These are phyloP conservation scores for Pholiota molesta DNA, from an alignment of 768 basidiomycete species.

Conservation along the genomic window DNA sequence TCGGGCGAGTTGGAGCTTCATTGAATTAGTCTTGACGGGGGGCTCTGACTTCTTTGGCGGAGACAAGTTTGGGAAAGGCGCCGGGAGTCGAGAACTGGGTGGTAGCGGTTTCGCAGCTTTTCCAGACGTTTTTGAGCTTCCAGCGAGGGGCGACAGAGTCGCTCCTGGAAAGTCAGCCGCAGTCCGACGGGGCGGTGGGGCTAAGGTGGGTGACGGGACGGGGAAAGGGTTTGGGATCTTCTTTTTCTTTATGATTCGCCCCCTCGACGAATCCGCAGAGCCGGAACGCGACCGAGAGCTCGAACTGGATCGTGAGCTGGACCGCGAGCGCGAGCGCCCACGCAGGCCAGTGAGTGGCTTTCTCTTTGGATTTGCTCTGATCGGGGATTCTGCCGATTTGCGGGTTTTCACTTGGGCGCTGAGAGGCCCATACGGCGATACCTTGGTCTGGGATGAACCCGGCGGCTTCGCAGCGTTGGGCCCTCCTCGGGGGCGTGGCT, in stretches of 20 bases:
- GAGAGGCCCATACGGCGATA: neutral
- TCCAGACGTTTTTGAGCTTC: neutral
- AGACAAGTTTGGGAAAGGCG: slow-evolving; percentile 23
- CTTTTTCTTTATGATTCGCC: slow-evolving; percentile 7
- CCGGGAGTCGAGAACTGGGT: slow-evolving; percentile 6
- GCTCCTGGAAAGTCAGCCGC: slow-evolving; percentile 1
- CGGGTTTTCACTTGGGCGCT: neutral
- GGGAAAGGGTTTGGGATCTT: slow-evolving; percentile 10
- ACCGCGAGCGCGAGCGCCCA: slow-evolving; percentile 5
- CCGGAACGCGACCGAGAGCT: neutral
- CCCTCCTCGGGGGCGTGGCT: neutral
- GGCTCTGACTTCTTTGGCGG: slow-evolving; percentile 10
- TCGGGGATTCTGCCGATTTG: neutral
- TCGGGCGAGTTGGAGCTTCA: neutral
- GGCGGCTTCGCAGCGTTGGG: neutral
- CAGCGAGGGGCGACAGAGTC: slow-evolving; percentile 11
- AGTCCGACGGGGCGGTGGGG: neutral
- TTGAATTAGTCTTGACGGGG: neutral
- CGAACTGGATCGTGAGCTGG: slow-evolving; percentile 4
- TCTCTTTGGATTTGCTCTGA: neutral
- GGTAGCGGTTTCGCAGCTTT: neutral
- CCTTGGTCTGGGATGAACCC: neutral
- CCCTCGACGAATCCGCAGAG: slow-evolving; percentile 5
- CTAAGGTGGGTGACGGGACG: neutral
- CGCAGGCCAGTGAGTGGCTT: neutral